These are phyloP conservation scores for Hymenoscyphus repandus DNA, from an alignment of 2,329 filamentous ascomycete species.

Conservation along the genomic window DNA sequence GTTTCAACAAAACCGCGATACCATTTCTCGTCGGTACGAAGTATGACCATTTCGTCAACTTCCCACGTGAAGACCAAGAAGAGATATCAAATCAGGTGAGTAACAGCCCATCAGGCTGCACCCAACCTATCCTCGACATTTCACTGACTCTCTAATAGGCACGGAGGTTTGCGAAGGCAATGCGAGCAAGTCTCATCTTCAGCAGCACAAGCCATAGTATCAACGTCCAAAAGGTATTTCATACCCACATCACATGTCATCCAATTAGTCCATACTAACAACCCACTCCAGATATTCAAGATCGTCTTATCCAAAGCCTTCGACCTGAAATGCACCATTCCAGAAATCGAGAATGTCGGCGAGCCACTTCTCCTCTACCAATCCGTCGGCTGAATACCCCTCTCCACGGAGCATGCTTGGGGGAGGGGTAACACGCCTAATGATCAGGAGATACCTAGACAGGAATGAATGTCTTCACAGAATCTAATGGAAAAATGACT, in stretches of 20 bases:
- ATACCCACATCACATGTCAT: background rate
- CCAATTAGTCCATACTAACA: background rate
- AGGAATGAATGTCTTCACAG: background rate
- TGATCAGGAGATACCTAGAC: background rate
- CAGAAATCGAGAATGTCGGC: slow-evolving; percentile 96
- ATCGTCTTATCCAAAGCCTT: slow-evolving; percentile 98
- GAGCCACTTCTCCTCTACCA: slow-evolving; percentile 93
- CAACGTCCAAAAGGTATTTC: slow-evolving; percentile 90
- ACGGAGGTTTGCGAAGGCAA: slow-evolving; percentile 92
- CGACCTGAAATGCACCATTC: slow-evolving; percentile 97
- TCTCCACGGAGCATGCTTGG: background rate
- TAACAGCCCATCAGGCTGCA: background rate
- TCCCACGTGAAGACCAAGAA: slow-evolving; percentile 93
- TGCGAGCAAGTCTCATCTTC: slow-evolving; percentile 96
- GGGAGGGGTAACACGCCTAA: background rate
- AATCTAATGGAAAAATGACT: background rate
- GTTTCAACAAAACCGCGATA: slow-evolving; percentile 99
- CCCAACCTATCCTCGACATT: background rate
- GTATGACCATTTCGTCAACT: slow-evolving; percentile 99
- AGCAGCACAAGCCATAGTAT: slow-evolving; percentile 99
- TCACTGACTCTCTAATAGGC: slow-evolving; percentile 48
- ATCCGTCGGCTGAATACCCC: slow-evolving; percentile 35
- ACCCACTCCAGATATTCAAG: slow-evolving; percentile 79
- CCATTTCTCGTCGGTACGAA: slow-evolving; percentile 96
- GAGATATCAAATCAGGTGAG: slow-evolving; percentile 92